Evolutionary conservation across 2,329 filamentous ascomycete species (phyloP), one percentile per base, ranked within the genome.

Genomic region (Alternaria brassicicola): DNA sequence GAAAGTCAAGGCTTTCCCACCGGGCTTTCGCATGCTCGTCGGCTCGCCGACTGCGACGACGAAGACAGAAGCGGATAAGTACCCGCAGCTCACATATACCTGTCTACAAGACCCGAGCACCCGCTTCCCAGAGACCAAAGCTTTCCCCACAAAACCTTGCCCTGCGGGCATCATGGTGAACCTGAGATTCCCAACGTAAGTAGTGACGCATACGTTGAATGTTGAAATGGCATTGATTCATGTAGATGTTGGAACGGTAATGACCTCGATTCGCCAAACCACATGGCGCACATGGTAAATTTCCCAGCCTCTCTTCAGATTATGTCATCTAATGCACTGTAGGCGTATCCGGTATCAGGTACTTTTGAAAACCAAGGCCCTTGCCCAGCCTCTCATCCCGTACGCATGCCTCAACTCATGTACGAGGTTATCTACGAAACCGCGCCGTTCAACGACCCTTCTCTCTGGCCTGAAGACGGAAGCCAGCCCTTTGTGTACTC

Each of bases 361-460:
- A 70, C 65, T n/a, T 72, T 72, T 39, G 69, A 72, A 38, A 60
- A 45, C n/a, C 62, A 70, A 55, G 83, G 83, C 59, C 83, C 83
- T 67, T 86, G 84, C 65, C 84, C 84, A 0, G 19, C 68, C 1
- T 74, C 62, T 2, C 79, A 86, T 67, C 85, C 84, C 1, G 64
- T 68, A 1, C 64, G 65, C 26, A 56, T 68, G 25, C 61, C 68
- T 9, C 69, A 72, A 36, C 35, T 71, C 17, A 63, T 72, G 61
- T 70, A 69, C 49, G 69, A 72, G 52, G 66, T 68, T 21, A 70
- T 72, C 46, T 72, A 68, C 45, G 68, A 70, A 46, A 83, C 77
- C 68, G 74, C 67, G 69, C 72, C 64, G 70, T 72, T 72, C 55
- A 71, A 71, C 38, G 55, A 63, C 25, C 50, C 59, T 33, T 57